Evolutionary conservation across 306 rosid species (phyloP), one percentile per base, ranked within the genome.

Genomic region (Corylus americana): DNA sequence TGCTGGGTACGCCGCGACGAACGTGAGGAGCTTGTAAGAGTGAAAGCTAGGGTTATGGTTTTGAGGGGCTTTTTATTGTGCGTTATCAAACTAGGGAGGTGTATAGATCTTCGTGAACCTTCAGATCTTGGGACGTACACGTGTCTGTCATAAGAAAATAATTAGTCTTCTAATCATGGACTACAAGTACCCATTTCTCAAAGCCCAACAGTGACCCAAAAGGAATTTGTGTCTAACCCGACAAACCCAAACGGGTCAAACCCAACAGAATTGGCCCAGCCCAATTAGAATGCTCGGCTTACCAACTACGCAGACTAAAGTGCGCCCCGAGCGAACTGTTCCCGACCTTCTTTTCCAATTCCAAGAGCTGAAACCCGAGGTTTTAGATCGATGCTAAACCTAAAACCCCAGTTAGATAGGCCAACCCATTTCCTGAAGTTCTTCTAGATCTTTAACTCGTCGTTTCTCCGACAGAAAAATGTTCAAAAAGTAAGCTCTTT

Each of bases 401-500:
- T 44, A 70, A 45, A 70, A 70, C 53, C 53, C 53, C 31, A 4
- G 50, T 20, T 57, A 12, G 39, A 63, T 27, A 29, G 22, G 13
- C 17, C 31, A 63, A 25, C 45, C 11, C 7, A 14, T 13, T 63
- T 42, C 50, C 25, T 67, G 3, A 9, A 67, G 14, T 18, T 42
- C 12, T 25, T 51, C 17, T 69, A 74, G 79, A 51, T 77, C 61
- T 55, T 71, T 17, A 8, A 16, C 48, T 61, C 50, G 45, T 5
- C 6, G 45, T 58, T 4, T 55, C 50, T 55, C 64, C 35, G 27
- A 10, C 7, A 22, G 71, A 53, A 77, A 27, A 80, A 84, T 84
- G 87, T 84, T 84, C 82, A 84, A 84, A 77, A 84, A 84, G 84
- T 84, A 77, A 76, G 81, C 20, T 62, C 25, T 59, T 5, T 61